Base-by-base conservation (phyloP, 1,284 basidiomycete genomes). In the Rhizopogon parksii region DNA sequence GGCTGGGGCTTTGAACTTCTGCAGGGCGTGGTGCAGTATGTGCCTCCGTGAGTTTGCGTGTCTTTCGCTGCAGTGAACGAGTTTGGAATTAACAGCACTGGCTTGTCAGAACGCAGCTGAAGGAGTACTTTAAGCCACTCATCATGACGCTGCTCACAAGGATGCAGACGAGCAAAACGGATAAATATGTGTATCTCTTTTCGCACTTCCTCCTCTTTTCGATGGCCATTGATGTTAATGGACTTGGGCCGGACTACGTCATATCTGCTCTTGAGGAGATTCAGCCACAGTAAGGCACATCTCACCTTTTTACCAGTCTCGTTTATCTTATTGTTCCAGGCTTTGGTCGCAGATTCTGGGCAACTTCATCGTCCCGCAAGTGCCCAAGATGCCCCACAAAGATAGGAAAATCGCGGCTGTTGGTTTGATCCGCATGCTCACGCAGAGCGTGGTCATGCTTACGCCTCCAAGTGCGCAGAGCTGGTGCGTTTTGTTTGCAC, bases 1-100 rank as follows among this genome's bases (percentile, higher is more conserved):
- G 77, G 75, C 0, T 95, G 85, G 78, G 96, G 91, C 1, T 93
- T 97, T 58, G 94, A 97, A 65, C 72, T 99, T 14, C 65, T 99
- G 47, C 83, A 94, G 58, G 79, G 83, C 8, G 77, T 97, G 27
- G 80, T 93, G 53, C 77, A 79, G 53, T 70, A 82, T 57, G 77
- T 94, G 7, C 83, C 88, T 40, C 72, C 81, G 87, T 93, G 64
- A 69, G 89, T 80, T 2, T 46, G 3, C 21, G 43, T 24, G 17
- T 3, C 40, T 37, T 32, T 24, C 3, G 4, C 21, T 34, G 5
- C 3, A 2, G 4, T 5, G 21, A 32, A 21, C 7, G 2, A 12
- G 17, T 7, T n/a, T 36, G 35, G 12, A 2, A 6, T 47, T 63
- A 27, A 65, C 15, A n/a, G 15, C 5, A 8, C 25, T 17, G 27